These are phyloP conservation scores for Clarireedia paspali DNA, from an alignment of 2,329 filamentous ascomycete genomes.

Conservation along the genomic window DNA sequence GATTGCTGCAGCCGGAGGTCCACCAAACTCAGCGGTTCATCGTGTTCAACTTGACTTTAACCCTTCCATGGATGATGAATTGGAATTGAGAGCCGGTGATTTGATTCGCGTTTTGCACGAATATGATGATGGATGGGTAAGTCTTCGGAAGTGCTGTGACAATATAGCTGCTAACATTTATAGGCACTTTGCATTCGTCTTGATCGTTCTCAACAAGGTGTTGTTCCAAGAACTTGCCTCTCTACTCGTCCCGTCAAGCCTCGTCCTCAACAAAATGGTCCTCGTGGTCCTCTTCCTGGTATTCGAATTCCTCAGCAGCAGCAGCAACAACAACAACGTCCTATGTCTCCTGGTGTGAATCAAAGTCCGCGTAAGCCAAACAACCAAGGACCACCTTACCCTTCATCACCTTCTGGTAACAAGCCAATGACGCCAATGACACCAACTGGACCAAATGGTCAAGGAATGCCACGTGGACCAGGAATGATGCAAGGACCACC, in stretches of 20 bases:
- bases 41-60: conserved; percentile 92
- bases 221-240: conserved; percentile 86
- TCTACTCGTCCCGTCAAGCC: conserved; percentile 76
- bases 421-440: conserved; percentile 17
- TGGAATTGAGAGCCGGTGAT: conserved; percentile 72
- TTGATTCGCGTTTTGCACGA: conserved; percentile 86
- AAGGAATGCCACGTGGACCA: background rate
- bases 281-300: conserved; percentile 21
- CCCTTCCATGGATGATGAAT: conserved; percentile 86
- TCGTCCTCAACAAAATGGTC: conserved; percentile 26
- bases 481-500: conserved; percentile 1
- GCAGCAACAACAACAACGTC: conserved; percentile 16
- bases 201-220: conserved; percentile 86
- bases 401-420: conserved; percentile 4
- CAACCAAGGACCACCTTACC: background rate
- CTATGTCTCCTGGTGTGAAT: conserved; percentile 16
- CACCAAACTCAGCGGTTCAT: conserved; percentile 61
- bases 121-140: conserved; percentile 97
- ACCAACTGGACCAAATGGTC: conserved; percentile 14
- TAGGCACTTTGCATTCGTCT: conserved; percentile 86
- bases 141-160: conserved; percentile 25
- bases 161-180: conserved; percentile 27
- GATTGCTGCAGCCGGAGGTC: conserved; percentile 55
- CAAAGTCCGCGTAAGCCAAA: conserved; percentile 10
- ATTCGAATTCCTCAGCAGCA: conserved; percentile 17